Percentiles rank a stretch among this genome's conserved stretches.
Evolutionary conservation across 768 basidiomycete species (phyloP).

Genomic region (Mycena olivaceomarginata): DNA sequence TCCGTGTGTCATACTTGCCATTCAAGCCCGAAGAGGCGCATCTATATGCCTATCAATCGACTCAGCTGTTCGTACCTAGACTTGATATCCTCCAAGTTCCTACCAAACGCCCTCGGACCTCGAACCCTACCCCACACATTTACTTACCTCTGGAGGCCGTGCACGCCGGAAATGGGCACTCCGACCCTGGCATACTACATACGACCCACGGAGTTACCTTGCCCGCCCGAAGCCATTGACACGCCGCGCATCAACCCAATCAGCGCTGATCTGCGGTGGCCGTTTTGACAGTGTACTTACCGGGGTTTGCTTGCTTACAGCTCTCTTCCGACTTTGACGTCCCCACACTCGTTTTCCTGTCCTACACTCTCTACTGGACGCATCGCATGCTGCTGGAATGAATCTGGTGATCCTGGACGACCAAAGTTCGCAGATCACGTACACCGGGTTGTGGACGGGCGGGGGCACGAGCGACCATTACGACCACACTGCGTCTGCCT

Average conservation of each 20-base stretch:
- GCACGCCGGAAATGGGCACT: too few species aligned
- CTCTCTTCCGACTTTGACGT: conserved; percentile 25
- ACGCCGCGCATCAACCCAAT: neutral
- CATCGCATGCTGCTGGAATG: conserved; percentile 41
- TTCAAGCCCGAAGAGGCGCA: too few species aligned
- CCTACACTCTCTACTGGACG: conserved; percentile 5
- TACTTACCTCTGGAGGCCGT: too few species aligned
- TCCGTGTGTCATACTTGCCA: too few species aligned
- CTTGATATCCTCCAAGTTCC: too few species aligned
- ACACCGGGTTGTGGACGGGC: conserved; percentile 42
- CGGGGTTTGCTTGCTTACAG: neutral
- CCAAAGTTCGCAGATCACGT: conserved; percentile 41
- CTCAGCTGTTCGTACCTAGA: too few species aligned
- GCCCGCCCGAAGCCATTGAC: too few species aligned
- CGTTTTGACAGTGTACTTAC: conserved; percentile 1
- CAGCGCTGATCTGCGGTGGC: conserved; percentile 8
- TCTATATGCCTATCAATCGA: too few species aligned
- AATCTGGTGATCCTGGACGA: conserved; percentile 45
- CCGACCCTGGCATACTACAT: too few species aligned
- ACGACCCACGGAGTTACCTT: too few species aligned
- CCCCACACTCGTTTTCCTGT: conserved; percentile 30
- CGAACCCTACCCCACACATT: too few species aligned
- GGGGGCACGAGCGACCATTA: conserved; percentile 39
- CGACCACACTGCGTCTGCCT: conserved; percentile 44
- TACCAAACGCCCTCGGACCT: too few species aligned